A percentile compares a stretch with the other conserved stretches of the same genome.
phyloP scores from a whole-genome alignment of 2,329 filamentous ascomycete genomes.

The Phyllosticta ampelicida region DNA sequence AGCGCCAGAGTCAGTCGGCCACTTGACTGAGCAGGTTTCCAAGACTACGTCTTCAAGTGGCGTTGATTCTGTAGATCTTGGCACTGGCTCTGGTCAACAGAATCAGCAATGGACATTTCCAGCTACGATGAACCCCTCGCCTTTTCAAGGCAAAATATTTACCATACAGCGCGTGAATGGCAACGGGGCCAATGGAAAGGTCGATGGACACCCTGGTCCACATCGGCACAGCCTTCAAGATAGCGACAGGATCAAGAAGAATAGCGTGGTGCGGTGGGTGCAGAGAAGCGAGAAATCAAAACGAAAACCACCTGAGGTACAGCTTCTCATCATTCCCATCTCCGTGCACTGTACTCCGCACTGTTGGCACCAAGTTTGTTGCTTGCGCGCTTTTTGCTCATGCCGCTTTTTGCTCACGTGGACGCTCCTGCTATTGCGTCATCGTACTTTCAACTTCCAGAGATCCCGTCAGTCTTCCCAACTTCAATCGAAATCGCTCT shows the following conservation, averaged over 20 bases:
- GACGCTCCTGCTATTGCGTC: conserved; percentile 6
- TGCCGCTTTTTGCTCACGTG: neutral
- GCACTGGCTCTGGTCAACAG: neutral
- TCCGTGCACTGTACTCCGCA: neutral
- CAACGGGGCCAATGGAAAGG: conserved; percentile 61
- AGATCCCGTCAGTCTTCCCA: neutral
- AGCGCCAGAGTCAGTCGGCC: conserved; percentile 1
- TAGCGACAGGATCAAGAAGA: conserved; percentile 73
- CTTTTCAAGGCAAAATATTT: conserved; percentile 35
- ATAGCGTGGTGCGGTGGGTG: conserved; percentile 58
- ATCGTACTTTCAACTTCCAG: neutral
- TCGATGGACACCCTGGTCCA: conserved; percentile 57
- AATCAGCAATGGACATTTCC: conserved; percentile 2
- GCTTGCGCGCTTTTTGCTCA: neutral
- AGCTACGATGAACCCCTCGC: neutral
- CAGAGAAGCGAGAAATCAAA: conserved; percentile 54
- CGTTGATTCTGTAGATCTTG: neutral
- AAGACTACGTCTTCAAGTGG: neutral
- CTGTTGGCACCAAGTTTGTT: neutral
- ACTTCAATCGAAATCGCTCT: neutral
- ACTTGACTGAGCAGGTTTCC: neutral
- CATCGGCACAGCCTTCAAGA: conserved; percentile 64
- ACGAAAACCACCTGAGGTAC: conserved; percentile 38
- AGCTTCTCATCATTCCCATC: neutral
- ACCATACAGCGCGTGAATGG: conserved; percentile 71